A percentile compares a stretch with the other conserved stretches of the same genome.
Evolutionary conservation across 2,329 filamentous ascomycete genomes (phyloP).

Genomic region (Exutisphaerella laricina): DNA sequence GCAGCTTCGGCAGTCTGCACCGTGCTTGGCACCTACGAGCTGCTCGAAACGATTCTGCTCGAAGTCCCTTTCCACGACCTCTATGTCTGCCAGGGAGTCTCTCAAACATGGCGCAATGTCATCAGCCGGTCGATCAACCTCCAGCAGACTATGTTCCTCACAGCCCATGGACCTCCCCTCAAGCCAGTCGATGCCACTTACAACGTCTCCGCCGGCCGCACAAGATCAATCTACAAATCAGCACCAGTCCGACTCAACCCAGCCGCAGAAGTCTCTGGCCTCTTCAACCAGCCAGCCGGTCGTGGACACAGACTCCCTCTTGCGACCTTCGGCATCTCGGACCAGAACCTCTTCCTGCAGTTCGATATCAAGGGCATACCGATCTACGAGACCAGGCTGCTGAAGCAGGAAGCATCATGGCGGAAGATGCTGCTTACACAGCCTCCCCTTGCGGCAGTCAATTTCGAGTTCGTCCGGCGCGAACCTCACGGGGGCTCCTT

Average conservation of each 20-base stretch:
- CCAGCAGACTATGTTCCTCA: conserved; percentile 8
- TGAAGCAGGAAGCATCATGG: conserved; percentile 5
- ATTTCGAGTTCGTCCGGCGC: conserved; percentile 7
- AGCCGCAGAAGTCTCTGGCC: neutral
- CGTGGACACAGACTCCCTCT: conserved; percentile 4
- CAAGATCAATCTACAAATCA: conserved; percentile 5
- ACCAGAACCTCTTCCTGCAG: conserved; percentile 6
- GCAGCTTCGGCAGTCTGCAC: neutral
- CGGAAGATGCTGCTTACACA: conserved; percentile 10
- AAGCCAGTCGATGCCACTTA: conserved; percentile 2
- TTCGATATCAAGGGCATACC: conserved; percentile 11
- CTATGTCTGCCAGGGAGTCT: conserved; percentile 4
- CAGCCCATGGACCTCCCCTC: neutral
- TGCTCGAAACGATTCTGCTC: conserved; percentile 10
- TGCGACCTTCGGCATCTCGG: conserved; percentile 7
- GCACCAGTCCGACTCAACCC: conserved; percentile 5
- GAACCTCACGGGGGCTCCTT: conserved; percentile 4
- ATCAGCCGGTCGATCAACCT: conserved; percentile 5
- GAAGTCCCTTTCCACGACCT: conserved; percentile 8
- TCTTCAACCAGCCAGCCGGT: neutral
- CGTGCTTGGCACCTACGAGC: conserved; percentile 12
- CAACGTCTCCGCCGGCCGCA: conserved; percentile 7
- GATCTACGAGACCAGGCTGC: conserved; percentile 1
- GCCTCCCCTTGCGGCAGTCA: conserved; percentile 8
- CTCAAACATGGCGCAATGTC: conserved; percentile 4